These are phyloP conservation scores for Tympanopsis confertula DNA, from an alignment of 2,329 filamentous ascomycete species.

Conservation along the genomic window DNA sequence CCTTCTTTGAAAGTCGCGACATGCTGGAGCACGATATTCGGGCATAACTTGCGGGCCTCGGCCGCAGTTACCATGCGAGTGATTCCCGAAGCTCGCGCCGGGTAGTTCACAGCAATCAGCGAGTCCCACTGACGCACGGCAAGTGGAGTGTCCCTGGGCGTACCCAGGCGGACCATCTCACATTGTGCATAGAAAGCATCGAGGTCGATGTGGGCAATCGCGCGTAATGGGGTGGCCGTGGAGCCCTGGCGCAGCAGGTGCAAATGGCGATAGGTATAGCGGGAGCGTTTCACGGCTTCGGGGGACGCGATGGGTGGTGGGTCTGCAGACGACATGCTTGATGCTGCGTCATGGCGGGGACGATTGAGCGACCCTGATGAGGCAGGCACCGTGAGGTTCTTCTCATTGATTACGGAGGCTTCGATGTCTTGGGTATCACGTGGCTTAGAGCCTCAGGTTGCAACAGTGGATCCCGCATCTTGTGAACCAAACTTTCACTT, in stretches of 20 bases:
- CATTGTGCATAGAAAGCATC: constrained; percentile 98
- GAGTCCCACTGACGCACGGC: constrained; percentile 83
- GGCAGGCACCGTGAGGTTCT: too few species aligned
- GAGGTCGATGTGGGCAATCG: constrained; percentile 84
- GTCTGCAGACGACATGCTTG: too few species aligned
- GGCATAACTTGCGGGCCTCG: constrained; percentile 80
- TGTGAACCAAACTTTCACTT: too few species aligned
- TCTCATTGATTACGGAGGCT: too few species aligned
- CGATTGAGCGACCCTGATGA: too few species aligned
- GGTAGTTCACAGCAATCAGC: constrained; percentile 92
- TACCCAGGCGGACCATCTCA: constrained; percentile 75
- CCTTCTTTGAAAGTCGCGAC: constrained; percentile 92
- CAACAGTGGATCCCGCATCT: too few species aligned
- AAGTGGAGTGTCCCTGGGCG: constrained; percentile 65
- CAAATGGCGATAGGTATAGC: constrained; percentile 77
- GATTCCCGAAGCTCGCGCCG: constrained; percentile 71
- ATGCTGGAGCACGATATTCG: constrained; percentile 74
- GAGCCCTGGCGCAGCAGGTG: constrained; percentile 62
- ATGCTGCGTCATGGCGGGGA: too few species aligned
- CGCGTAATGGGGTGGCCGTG: constrained; percentile 66
- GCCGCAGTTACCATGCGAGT: constrained; percentile 65
- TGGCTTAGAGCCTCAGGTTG: too few species aligned
- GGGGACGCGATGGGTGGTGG: too few species aligned
- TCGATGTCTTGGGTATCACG: too few species aligned
- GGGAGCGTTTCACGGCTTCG: constrained; percentile 38